A percentile compares a stretch with the other conserved stretches of the same genome.
Evolutionary conservation across 495 filamentous ascomycete genomes (phyloP).

Genomic region (Geopyxis carbonaria): DNA sequence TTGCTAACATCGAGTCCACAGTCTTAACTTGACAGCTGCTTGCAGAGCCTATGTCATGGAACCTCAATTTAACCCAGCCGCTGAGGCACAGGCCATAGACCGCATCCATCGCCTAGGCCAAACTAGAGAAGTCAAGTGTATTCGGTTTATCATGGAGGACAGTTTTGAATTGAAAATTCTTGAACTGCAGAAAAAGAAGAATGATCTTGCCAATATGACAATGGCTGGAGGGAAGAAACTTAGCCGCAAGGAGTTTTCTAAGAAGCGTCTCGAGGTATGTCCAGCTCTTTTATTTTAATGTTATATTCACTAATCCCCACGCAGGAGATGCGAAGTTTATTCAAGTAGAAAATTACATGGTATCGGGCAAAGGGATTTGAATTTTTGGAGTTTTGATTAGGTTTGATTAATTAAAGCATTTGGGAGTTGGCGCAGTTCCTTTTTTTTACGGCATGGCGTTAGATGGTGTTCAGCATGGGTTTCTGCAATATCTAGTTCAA

Average conservation of each 20-base stretch:
- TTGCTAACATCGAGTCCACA: constrained; percentile 7
- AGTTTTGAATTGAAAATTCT: constrained; percentile 94
- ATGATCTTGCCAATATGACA: constrained; percentile 66
- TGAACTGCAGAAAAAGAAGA: constrained; percentile 75
- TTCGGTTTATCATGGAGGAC: constrained; percentile 69
- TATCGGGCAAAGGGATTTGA: no score
- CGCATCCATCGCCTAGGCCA: constrained; percentile 89
- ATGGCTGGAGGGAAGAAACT: constrained; percentile 46
- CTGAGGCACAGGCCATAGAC: constrained; percentile 86
- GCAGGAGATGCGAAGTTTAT: no score
- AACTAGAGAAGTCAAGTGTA: constrained; percentile 60
- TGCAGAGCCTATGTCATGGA: constrained; percentile 93
- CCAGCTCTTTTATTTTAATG: not conserved
- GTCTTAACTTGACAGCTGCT: constrained; percentile 68
- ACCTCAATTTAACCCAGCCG: constrained; percentile 89
- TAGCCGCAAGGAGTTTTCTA: not conserved
- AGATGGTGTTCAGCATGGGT: no score
- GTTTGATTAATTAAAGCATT: no score
- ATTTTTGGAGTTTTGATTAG: no score
- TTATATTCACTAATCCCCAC: no score
- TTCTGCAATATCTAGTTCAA: no score
- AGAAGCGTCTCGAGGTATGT: constrained; percentile 1
- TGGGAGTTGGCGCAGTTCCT: no score
- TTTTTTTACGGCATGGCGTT: no score
- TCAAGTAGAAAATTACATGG: no score